These are phyloP conservation scores for Pseudocohnilembus persalinus DNA, from an alignment of 169 alveolate species.

Conservation along the genomic window DNA sequence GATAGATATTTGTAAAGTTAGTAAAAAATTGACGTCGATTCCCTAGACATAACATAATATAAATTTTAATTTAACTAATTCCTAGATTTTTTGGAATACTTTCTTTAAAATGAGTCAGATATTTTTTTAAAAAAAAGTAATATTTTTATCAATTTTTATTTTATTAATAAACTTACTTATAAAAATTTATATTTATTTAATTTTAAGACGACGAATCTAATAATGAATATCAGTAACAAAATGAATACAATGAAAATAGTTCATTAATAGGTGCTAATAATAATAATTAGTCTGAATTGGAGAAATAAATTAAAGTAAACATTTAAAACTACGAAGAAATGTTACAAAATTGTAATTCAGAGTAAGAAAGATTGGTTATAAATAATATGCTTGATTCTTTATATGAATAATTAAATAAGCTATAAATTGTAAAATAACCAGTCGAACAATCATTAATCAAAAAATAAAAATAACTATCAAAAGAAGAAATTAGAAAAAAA, in stretches of 20 bases:
- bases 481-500: background rate
- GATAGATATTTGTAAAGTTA: background rate
- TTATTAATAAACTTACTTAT: too few species aligned
- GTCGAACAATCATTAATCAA: too few species aligned
- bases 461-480: background rate
- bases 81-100: background rate
- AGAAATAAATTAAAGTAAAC: background rate
- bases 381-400: background rate
- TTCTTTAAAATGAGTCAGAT: background rate
- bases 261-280: too few species aligned
- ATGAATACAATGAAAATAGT: background rate
- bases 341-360: background rate
- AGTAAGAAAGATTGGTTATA: background rate
- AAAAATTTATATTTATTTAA: too few species aligned
- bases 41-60: background rate
- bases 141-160: background rate
- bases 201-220: background rate
- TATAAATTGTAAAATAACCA: background rate
- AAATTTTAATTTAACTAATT: too few species aligned
- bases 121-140: background rate
- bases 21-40: background rate
- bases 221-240: too few species aligned
- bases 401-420: background rate
- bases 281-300: too few species aligned
- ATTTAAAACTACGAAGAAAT: background rate